Conservation (phyloP, 805 yeast species). For the Lachancea fermentati region DNA sequence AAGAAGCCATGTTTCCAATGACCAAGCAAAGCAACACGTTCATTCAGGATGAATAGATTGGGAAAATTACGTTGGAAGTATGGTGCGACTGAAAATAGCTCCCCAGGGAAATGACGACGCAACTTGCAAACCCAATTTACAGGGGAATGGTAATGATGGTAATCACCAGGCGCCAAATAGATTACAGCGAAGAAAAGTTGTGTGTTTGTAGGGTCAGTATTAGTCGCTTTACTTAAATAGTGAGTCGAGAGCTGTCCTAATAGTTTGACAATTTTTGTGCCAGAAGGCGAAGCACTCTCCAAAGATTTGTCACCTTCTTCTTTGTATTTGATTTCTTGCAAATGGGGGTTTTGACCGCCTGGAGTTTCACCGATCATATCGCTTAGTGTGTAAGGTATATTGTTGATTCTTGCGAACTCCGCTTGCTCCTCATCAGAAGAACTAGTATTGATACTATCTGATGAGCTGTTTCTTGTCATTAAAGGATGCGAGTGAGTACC, state of each 20-base stretch:
- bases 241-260: slow-evolving; percentile 30
- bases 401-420: slow-evolving; percentile 74
- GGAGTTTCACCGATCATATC: slow-evolving; percentile 53
- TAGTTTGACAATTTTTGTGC: slow-evolving; percentile 34
- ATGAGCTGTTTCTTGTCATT: slow-evolving; percentile 27
- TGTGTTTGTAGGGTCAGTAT: slow-evolving; percentile 39
- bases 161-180: slow-evolving; percentile 96
- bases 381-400: slow-evolving; percentile 64
- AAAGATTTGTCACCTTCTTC: slow-evolving; percentile 66
- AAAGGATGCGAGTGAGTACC: slow-evolving; percentile 47
- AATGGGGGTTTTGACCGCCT: slow-evolving; percentile 38
- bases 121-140: slow-evolving; percentile 91
- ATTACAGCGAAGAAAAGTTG: slow-evolving; percentile 83
- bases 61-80: slow-evolving; percentile 84
- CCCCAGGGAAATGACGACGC: slow-evolving; percentile 94
- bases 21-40: slow-evolving; percentile 91
- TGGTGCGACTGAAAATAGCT: slow-evolving; percentile 92
- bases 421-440: slow-evolving; percentile 47
- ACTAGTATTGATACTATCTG: slow-evolving; percentile 10
- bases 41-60: slow-evolving; percentile 85
- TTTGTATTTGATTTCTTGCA: slow-evolving; percentile 44
- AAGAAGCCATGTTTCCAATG: slow-evolving; percentile 96
- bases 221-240: slow-evolving; percentile 12
- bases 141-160: slow-evolving; percentile 96
- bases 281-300: slow-evolving; percentile 27